These are phyloP conservation scores for Cladobotryum mycophilum DNA, from an alignment of 2,329 filamentous ascomycete genomes.

Conservation along the genomic window DNA sequence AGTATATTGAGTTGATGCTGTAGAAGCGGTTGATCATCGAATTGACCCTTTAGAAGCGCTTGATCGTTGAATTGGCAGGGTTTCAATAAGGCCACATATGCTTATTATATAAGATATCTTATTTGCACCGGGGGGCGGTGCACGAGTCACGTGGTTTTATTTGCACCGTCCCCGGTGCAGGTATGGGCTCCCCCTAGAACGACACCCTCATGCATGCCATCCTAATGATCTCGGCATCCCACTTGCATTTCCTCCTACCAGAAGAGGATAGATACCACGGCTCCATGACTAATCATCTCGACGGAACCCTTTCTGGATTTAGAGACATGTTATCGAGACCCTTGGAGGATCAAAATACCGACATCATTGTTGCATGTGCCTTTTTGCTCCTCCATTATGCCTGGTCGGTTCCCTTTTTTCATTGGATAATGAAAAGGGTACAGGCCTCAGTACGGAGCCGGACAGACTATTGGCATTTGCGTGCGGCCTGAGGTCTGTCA, in stretches of 20 bases:
- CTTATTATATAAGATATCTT: no score
- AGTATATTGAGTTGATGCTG: no score
- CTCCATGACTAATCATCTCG: slow-evolving; percentile 3
- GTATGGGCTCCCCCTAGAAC: no score
- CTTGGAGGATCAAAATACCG: slow-evolving; percentile 1
- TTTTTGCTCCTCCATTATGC: slow-evolving; percentile 8
- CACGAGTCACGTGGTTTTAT: no score
- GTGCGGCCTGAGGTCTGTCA: slow-evolving; percentile 5
- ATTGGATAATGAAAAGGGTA: slow-evolving; percentile 1
- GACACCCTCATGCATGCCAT: slow-evolving; percentile 8
- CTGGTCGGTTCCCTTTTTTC: slow-evolving; percentile 9
- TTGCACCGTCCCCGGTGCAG: no score
- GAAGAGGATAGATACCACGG: neutral
- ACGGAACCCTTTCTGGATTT: slow-evolving; percentile 8
- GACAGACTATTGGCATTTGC: slow-evolving; percentile 9
- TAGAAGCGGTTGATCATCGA: no score
- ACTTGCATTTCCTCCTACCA: slow-evolving; percentile 3
- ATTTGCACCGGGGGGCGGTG: no score
- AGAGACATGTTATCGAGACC: slow-evolving; percentile 1
- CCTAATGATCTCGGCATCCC: slow-evolving; percentile 7
- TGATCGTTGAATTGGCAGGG: no score
- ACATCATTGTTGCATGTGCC: slow-evolving; percentile 5
- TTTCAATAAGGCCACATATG: no score
- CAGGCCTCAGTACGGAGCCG: neutral
- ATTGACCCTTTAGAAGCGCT: no score